phyloP scores from a whole-genome alignment of 371 early-diverging fungal genomes.

The Rhizopus stolonifer region DNA sequence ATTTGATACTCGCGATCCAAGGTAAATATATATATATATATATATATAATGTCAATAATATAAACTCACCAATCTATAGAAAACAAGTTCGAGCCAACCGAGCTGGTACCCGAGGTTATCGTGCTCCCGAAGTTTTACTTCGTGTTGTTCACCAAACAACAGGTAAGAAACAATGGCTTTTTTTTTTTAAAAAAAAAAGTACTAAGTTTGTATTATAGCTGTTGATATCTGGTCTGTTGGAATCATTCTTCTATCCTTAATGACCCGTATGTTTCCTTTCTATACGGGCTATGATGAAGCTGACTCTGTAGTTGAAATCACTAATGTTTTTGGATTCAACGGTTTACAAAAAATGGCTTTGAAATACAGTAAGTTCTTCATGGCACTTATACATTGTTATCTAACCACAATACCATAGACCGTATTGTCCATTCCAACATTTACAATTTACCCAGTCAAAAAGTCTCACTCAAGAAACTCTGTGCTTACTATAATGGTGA shows the following conservation, averaged over 20 bases:
- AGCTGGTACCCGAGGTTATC: conserved; percentile 98
- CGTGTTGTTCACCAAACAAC: conserved; percentile 82
- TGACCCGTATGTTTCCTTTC: conserved; percentile 91
- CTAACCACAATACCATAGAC: conserved; percentile 29
- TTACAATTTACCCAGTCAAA: conserved; percentile 42
- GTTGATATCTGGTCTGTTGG: conserved; percentile 98
- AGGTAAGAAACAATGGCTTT: conserved; percentile 57
- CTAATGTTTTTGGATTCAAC: conserved; percentile 80
- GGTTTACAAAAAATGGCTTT: conserved; percentile 77
- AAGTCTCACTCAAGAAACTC: conserved; percentile 38
- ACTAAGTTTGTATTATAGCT: conserved; percentile 25
- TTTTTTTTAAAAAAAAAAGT: neutral
- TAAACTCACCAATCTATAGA: conserved; percentile 26
- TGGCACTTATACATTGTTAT: neutral
- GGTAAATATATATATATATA: conserved; percentile 24
- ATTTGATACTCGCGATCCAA: conserved; percentile 36
- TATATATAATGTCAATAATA: too few relatives aligned
- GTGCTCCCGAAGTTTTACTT: conserved; percentile 97
- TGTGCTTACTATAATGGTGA: conserved; percentile 32
- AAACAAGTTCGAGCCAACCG: conserved; percentile 84
- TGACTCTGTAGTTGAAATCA: conserved; percentile 91
- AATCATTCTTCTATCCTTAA: conserved; percentile 82
- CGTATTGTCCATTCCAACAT: conserved; percentile 65
- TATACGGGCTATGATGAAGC: conserved; percentile 88
- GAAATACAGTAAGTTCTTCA: conserved; percentile 46